Percentiles rank a stretch among this genome's conserved stretches.
Conservation (phyloP, 805 yeast genomes). For the Candida fluviatilis region DNA sequence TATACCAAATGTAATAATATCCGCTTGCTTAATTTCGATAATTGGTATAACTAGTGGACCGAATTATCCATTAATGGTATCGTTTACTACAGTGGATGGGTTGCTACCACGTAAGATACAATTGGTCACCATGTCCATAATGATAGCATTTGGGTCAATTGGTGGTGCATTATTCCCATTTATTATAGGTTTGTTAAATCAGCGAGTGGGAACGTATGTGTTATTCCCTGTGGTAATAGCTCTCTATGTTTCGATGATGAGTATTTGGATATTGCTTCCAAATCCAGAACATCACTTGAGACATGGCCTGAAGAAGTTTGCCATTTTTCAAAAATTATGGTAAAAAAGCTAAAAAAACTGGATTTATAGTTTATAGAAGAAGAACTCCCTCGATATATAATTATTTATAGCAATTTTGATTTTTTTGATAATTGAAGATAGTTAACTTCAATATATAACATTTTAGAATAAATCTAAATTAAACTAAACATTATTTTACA, state of each 20-base stretch:
- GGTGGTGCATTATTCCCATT: constrained; percentile 60
- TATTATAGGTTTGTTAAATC: constrained; percentile 46
- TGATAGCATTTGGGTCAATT: constrained; percentile 52
- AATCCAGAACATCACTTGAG: constrained; percentile 5
- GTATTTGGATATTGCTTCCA: constrained; percentile 15
- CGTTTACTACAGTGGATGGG: constrained; percentile 30
- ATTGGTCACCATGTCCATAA: constrained; percentile 45
- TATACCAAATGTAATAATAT: constrained; percentile 39
- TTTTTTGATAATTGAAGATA: too few species aligned
- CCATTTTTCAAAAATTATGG: too few species aligned
- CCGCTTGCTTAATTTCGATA: constrained; percentile 44
- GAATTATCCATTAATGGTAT: constrained; percentile 50
- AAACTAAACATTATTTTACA: too few species aligned
- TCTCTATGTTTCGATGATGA: constrained; percentile 29
- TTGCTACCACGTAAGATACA: constrained; percentile 50
- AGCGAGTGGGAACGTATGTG: constrained; percentile 43
- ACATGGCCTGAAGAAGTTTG: too few species aligned
- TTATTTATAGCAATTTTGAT: too few species aligned
- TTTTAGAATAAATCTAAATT: too few species aligned
- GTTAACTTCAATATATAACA: too few species aligned
- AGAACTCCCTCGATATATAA: too few species aligned
- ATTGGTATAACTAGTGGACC: constrained; percentile 68
- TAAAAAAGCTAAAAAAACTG: too few species aligned
- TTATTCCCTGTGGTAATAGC: constrained; percentile 46
- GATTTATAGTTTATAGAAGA: too few species aligned